Percentiles rank a stretch among this genome's conserved stretches.
phyloP scores from a whole-genome alignment of 345 rosid species.

The Gossypium rotundifolium region DNA sequence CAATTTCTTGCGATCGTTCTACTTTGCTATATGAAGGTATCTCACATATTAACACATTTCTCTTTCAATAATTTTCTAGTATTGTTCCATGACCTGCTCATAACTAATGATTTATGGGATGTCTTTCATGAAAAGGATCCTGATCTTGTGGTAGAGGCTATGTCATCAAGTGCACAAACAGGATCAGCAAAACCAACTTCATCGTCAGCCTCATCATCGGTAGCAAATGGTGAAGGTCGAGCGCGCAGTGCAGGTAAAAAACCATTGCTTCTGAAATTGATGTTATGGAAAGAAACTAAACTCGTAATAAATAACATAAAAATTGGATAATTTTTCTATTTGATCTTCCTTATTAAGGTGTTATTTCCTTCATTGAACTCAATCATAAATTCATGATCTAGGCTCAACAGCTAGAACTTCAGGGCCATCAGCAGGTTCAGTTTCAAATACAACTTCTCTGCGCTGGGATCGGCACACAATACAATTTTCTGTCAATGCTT shows the following conservation, averaged over 20 bases:
- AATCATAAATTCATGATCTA: slow-evolving; percentile 20
- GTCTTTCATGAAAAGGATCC: slow-evolving; percentile 52
- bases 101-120: background rate
- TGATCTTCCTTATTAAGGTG: background rate
- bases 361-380: slow-evolving; percentile 7
- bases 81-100: background rate
- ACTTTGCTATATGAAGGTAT: background rate
- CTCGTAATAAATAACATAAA: background rate
- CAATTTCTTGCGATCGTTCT: background rate
- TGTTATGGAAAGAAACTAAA: background rate
- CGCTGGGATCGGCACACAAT: slow-evolving; percentile 85
- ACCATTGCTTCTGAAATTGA: background rate
- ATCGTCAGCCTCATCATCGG: slow-evolving; percentile 42
- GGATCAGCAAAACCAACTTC: slow-evolving; percentile 58
- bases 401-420: slow-evolving; percentile 63
- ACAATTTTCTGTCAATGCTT: slow-evolving; percentile 94
- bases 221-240: slow-evolving; percentile 46
- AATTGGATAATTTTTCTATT: background rate
- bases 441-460: slow-evolving; percentile 48
- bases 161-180: slow-evolving; percentile 50
- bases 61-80: background rate
- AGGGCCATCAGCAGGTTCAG: slow-evolving; percentile 51
- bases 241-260: slow-evolving; percentile 46
- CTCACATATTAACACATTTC: background rate
- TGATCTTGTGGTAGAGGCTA: slow-evolving; percentile 80